Evolutionary conservation across 192 early-diverging fungal genomes (phyloP), one percentile per base, ranked within the genome.

Genomic region (Thoreauomyces humboldtii): DNA sequence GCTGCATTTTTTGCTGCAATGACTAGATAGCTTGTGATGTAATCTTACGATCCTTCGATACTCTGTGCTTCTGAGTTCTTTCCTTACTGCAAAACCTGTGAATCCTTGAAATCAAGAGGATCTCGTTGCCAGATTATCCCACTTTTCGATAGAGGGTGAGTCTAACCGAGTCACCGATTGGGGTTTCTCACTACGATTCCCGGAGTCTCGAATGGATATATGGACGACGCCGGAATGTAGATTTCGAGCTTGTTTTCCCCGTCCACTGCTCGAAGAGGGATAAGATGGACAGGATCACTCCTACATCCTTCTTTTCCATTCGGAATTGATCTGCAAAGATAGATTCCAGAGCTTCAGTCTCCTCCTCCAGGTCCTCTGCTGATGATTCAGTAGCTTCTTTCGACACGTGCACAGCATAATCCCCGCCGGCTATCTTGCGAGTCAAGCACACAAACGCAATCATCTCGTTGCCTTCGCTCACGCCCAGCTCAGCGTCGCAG

Each of bases 161-260:
- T n/a, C n/a, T n/a, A n/a, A n/a, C n/a, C n/a, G n/a, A n/a, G n/a
- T n/a, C n/a, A n/a, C n/a, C n/a, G n/a, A n/a, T n/a, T n/a, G n/a
- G n/a, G n/a, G n/a, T 87, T 81, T 9, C 76, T 58, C 31, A 94
- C 59, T 15, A 89, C 77, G 7, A 93, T 65, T 0, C 80, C 80
- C 1, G 86, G 88, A 14, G 82, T 67, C 29, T 80, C 72, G 27
- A 81, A 70, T 0, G 93, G 92, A 67, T 96, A 96, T 7, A 54
- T 65, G 0, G 81, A 75, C 5, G 59, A 48, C 2, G 65, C 57
- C 5, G 89, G 78, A 43, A 93, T 70, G 71, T 84, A 80, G 57
- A 91, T 72, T 51, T 89, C 85, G 29, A 92, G 47, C 0, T 62
- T 31, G 4, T 69, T 48, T 7, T n/a, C 14, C 19, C 24, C 61